phyloP scores from a whole-genome alignment of 1,284 basidiomycete species.

The Rugosomyces carneus region DNA sequence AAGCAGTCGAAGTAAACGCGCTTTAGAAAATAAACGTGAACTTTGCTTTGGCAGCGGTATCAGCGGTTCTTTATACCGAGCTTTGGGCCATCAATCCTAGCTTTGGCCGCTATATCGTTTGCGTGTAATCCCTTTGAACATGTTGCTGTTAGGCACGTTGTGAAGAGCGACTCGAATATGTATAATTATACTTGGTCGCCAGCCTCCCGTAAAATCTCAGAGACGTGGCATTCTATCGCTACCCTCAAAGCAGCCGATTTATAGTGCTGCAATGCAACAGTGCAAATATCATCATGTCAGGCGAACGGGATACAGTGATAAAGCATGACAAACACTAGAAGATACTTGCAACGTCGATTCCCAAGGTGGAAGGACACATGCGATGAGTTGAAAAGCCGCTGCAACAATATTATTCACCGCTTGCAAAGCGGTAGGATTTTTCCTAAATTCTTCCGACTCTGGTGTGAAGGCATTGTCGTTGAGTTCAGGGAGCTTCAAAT shows the following conservation, averaged over 20 bases:
- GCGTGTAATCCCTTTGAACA: constrained; percentile 28
- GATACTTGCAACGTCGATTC: neutral
- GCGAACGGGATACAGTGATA: no score
- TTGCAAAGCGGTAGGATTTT: constrained; percentile 8
- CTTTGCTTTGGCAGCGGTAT: neutral
- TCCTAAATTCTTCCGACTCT: constrained; percentile 11
- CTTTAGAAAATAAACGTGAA: neutral
- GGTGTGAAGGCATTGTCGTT: constrained; percentile 10
- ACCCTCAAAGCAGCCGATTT: neutral
- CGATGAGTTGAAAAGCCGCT: constrained; percentile 26
- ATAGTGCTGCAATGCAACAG: neutral
- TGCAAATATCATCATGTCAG: neutral
- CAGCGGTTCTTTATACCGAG: constrained; percentile 21
- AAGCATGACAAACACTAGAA: neutral
- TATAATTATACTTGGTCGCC: neutral
- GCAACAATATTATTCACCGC: constrained; percentile 19
- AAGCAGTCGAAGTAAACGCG: constrained; percentile 5
- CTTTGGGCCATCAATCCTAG: constrained; percentile 25
- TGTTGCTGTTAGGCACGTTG: neutral
- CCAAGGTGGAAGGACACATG: constrained; percentile 21
- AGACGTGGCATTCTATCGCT: neutral
- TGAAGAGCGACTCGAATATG: no score
- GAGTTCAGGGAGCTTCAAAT: constrained; percentile 6
- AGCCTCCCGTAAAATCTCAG: neutral
- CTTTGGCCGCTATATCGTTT: constrained; percentile 27